Conservation (phyloP, 2,329 filamentous ascomycete genomes). For the Nemania sp. region DNA sequence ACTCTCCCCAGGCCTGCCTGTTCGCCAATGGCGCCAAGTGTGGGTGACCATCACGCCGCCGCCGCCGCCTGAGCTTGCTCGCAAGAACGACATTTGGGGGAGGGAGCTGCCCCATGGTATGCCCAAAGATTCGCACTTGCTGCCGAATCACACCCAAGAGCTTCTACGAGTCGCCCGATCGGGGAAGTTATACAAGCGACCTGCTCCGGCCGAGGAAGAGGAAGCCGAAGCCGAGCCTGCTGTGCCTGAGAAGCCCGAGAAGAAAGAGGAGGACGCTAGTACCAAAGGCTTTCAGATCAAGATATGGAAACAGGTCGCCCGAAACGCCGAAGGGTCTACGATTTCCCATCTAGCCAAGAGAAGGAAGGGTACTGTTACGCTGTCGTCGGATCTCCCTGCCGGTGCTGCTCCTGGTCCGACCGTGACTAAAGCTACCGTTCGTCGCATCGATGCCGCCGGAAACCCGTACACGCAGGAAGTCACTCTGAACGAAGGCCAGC, state of each 20-base stretch:
- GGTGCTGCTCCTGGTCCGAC: slow-evolving; percentile 55
- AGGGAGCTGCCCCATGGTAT: slow-evolving; percentile 75
- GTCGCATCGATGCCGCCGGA: slow-evolving; percentile 75
- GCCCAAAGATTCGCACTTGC: slow-evolving; percentile 81
- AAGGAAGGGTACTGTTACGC: slow-evolving; percentile 63
- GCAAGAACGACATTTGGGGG: slow-evolving; percentile 72
- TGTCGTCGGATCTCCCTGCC: slow-evolving; percentile 57
- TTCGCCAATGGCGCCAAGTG: slow-evolving; percentile 86
- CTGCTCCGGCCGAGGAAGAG: slow-evolving; percentile 64
- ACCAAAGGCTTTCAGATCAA: slow-evolving; percentile 59
- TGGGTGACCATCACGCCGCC: slow-evolving; percentile 70
- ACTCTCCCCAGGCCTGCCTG: slow-evolving; percentile 68
- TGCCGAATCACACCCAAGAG: slow-evolving; percentile 80
- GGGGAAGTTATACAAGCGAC: slow-evolving; percentile 75
- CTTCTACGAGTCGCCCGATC: slow-evolving; percentile 81
- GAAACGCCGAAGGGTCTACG: slow-evolving; percentile 58
- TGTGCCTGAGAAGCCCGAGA: slow-evolving; percentile 57
- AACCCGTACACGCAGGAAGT: slow-evolving; percentile 85
- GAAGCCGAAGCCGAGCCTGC: slow-evolving; percentile 56
- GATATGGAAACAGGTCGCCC: slow-evolving; percentile 65
- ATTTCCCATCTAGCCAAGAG: slow-evolving; percentile 64
- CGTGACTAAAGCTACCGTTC: slow-evolving; percentile 78
- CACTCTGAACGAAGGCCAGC: slow-evolving; percentile 77
- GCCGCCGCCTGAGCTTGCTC: slow-evolving; percentile 63
- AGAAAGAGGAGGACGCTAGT: slow-evolving; percentile 65